These are phyloP conservation scores for Gryganskiella cystojenkinii DNA, from an alignment of 192 early-diverging fungal species.

Conservation along the genomic window DNA sequence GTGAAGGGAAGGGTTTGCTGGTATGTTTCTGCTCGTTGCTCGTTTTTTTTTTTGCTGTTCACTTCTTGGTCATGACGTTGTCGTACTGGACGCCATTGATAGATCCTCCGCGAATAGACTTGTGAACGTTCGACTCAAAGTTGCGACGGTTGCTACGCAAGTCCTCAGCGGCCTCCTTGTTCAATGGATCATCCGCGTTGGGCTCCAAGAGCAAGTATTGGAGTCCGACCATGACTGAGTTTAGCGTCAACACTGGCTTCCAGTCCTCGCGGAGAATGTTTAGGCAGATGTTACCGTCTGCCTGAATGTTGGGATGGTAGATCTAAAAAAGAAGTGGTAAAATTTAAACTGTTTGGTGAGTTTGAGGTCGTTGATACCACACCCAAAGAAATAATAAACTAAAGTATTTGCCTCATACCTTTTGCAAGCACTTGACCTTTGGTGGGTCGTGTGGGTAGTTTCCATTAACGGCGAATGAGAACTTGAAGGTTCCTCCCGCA, in stretches of 20 bases:
- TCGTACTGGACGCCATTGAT: conserved; percentile 78
- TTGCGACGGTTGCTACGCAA: conserved; percentile 73
- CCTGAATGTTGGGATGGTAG: conserved; percentile 98
- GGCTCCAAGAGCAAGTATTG: conserved; percentile 94
- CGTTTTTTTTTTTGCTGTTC: conserved; percentile 21
- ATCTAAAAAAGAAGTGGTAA: conserved; percentile 62
- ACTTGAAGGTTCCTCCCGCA: conserved; percentile 82
- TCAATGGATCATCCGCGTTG: conserved; percentile 97
- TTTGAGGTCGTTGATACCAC: neutral
- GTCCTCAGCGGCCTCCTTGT: conserved; percentile 93
- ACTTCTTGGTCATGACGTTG: conserved; percentile 64
- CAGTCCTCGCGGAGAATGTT: conserved; percentile 98
- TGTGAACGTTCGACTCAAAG: conserved; percentile 83
- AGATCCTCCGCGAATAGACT: conserved; percentile 80
- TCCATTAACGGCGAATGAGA: conserved; percentile 83
- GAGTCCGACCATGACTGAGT: conserved; percentile 89
- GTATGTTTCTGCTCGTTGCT: conserved; percentile 21
- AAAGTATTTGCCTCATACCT: conserved; percentile 58
- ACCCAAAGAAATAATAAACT: neutral
- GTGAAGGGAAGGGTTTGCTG: neutral
- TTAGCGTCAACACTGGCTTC: conserved; percentile 97
- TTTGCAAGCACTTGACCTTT: conserved; percentile 89
- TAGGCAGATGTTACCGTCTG: conserved; percentile 95
- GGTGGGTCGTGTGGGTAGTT: conserved; percentile 97
- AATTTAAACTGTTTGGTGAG: no score